phyloP scores from a whole-genome alignment of 805 yeast genomes.

The Pichia nakasei region DNA sequence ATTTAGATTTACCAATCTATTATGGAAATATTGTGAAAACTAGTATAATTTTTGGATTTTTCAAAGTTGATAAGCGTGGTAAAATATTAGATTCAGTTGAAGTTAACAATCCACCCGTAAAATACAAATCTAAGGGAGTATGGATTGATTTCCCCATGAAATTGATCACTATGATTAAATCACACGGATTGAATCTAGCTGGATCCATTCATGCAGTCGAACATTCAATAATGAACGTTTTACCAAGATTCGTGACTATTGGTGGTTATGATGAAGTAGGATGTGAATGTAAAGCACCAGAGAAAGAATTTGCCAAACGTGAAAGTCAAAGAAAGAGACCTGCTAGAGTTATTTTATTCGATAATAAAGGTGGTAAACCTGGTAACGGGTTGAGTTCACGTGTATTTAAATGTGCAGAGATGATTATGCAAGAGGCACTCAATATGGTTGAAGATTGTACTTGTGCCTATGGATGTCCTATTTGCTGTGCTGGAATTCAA shows the following conservation, averaged over 20 bases:
- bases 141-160: conserved; percentile 80
- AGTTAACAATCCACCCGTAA: conserved; percentile 79
- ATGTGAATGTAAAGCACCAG: conserved; percentile 97
- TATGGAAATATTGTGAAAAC: conserved; percentile 71
- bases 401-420: conserved; percentile 71
- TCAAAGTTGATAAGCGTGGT: conserved; percentile 68
- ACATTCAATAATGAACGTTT: conserved; percentile 74
- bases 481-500: conserved; percentile 74
- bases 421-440: conserved; percentile 52
- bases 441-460: conserved; percentile 57
- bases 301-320: conserved; percentile 80
- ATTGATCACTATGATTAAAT: conserved; percentile 51
- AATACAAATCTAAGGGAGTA: conserved; percentile 63
- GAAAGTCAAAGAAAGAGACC: conserved; percentile 72
- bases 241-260: conserved; percentile 66
- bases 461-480: conserved; percentile 63
- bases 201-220: conserved; percentile 97
- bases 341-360: conserved; percentile 77
- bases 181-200: conserved; percentile 58
- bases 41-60: conserved; percentile 82
- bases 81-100: conserved; percentile 91
- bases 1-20: conserved; percentile 48
- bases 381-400: conserved; percentile 77
- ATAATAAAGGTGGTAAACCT: conserved; percentile 68
- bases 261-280: conserved; percentile 63